Percentiles rank a stretch among this genome's conserved stretches.
These are phyloP conservation scores for Clohesyomyces aquaticus DNA, from an alignment of 495 filamentous ascomycete species.

Conservation along the genomic window DNA sequence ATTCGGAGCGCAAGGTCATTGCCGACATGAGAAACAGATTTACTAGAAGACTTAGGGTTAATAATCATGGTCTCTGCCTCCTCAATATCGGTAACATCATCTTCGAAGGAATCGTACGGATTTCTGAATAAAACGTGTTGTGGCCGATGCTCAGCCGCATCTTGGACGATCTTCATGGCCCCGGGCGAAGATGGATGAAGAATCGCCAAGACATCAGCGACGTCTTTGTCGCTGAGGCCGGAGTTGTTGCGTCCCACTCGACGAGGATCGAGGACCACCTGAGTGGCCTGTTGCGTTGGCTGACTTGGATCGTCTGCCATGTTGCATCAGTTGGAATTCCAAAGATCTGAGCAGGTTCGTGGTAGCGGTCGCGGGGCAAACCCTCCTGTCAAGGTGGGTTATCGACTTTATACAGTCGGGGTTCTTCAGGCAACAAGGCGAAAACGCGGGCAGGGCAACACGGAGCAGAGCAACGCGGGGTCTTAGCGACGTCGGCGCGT, in stretches of 20 bases:
- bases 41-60: not conserved
- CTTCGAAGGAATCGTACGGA: constrained; percentile 25
- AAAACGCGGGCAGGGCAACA: not conserved
- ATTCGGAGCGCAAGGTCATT: constrained; percentile 78
- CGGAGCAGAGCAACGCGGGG: not conserved
- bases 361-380: not conserved
- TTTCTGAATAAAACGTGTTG: constrained; percentile 60
- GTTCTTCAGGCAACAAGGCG: not conserved
- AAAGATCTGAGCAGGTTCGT: not conserved
- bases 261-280: constrained; percentile 78
- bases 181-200: constrained; percentile 76
- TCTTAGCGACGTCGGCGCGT: not conserved
- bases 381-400: not conserved
- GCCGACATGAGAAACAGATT: constrained; percentile 18
- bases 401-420: not conserved
- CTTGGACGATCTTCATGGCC: constrained; percentile 68
- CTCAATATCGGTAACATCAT: constrained; percentile 51
- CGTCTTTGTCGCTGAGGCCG: constrained; percentile 75
- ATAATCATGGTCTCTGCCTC: constrained; percentile 59
- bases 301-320: constrained; percentile 45
- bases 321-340: not conserved
- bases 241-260: constrained; percentile 75
- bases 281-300: constrained; percentile 71
- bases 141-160: constrained; percentile 54
- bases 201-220: constrained; percentile 86